Percentiles rank a stretch among this genome's conserved stretches.
Conservation (phyloP, 2,329 filamentous ascomycete species). For the Didymella keratinophila region DNA sequence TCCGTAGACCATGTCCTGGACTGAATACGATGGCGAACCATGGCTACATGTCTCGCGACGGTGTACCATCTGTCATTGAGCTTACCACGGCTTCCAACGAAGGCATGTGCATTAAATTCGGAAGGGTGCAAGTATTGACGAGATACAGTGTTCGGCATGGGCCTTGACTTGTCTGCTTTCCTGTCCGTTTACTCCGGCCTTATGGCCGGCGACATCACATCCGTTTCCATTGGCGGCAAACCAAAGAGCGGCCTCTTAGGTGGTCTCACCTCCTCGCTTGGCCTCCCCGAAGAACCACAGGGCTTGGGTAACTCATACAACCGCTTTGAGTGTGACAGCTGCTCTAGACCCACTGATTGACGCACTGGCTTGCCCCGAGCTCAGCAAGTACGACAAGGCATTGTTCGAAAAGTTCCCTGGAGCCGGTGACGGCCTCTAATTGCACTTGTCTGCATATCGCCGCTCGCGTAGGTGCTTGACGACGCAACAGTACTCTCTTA, state of each 20-base stretch:
- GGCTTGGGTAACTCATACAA: slow-evolving; percentile 41
- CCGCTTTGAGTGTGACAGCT: slow-evolving; percentile 45
- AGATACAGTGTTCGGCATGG: slow-evolving; percentile 45
- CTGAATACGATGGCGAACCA: slow-evolving; percentile 9
- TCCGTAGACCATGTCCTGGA: slow-evolving; percentile 6
- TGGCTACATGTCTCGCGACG: slow-evolving; percentile 3
- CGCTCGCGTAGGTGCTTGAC: background rate
- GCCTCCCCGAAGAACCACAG: slow-evolving; percentile 33
- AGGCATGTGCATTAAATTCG: background rate
- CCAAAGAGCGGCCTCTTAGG: slow-evolving; percentile 32
- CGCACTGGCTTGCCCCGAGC: slow-evolving; percentile 19
- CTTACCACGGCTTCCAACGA: slow-evolving; percentile 1
- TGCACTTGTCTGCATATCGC: background rate
- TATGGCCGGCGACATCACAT: slow-evolving; percentile 48
- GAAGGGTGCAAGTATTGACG: background rate
- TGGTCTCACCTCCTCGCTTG: slow-evolving; percentile 23
- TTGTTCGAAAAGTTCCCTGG: slow-evolving; percentile 19
- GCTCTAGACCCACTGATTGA: slow-evolving; percentile 3
- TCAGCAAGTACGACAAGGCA: slow-evolving; percentile 11
- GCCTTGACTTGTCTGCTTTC: slow-evolving; percentile 41
- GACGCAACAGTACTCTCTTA: background rate
- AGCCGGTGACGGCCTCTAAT: slow-evolving; percentile 14
- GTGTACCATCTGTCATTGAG: background rate
- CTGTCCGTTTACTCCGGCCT: slow-evolving; percentile 45
- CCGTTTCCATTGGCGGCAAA: slow-evolving; percentile 60